Percentiles rank a stretch among this genome's conserved stretches.
phyloP scores from a whole-genome alignment of 176 grass and related monocot genomes.

The Poa annua region DNA sequence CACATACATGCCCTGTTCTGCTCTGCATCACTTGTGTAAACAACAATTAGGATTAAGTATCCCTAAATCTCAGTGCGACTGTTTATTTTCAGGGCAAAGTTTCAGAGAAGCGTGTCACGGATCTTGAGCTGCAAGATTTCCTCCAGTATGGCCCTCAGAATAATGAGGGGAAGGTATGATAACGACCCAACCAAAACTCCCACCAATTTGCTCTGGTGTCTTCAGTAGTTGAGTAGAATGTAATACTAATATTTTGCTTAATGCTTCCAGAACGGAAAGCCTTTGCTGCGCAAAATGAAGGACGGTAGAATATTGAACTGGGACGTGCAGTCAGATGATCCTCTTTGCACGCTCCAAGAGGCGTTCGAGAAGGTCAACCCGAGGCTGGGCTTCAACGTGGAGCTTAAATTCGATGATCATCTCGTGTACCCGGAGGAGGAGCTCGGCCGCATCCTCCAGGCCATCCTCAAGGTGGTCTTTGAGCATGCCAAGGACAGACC shows the following conservation, averaged over 20 bases:
- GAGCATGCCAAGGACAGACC: slow-evolving; percentile 68
- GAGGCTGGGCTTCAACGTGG: slow-evolving; percentile 81
- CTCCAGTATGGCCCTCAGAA: slow-evolving; percentile 77
- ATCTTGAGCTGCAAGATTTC: slow-evolving; percentile 74
- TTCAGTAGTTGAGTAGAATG: not conserved
- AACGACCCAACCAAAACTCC: not conserved
- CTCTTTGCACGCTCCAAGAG: slow-evolving; percentile 79
- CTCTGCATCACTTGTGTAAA: not conserved
- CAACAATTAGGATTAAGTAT: not conserved
- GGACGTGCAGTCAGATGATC: slow-evolving; percentile 76
- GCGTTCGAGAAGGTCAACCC: slow-evolving; percentile 71
- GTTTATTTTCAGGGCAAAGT: slow-evolving; percentile 57
- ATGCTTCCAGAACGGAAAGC: slow-evolving; percentile 62
- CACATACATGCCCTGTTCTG: not conserved
- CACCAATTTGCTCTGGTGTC: not conserved
- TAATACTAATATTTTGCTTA: slow-evolving; percentile 3
- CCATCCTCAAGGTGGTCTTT: slow-evolving; percentile 64
- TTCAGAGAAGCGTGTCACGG: slow-evolving; percentile 61
- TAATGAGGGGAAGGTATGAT: slow-evolving; percentile 59
- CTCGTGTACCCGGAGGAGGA: slow-evolving; percentile 66
- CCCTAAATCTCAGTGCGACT: not conserved
- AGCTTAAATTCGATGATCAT: slow-evolving; percentile 86
- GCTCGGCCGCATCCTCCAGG: slow-evolving; percentile 59
- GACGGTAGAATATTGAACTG: slow-evolving; percentile 73
- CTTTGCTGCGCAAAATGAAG: slow-evolving; percentile 68